A percentile compares a stretch with the other conserved stretches of the same genome.
These are phyloP conservation scores for Ceriops zippeliana DNA, from an alignment of 345 rosid species.

Conservation along the genomic window DNA sequence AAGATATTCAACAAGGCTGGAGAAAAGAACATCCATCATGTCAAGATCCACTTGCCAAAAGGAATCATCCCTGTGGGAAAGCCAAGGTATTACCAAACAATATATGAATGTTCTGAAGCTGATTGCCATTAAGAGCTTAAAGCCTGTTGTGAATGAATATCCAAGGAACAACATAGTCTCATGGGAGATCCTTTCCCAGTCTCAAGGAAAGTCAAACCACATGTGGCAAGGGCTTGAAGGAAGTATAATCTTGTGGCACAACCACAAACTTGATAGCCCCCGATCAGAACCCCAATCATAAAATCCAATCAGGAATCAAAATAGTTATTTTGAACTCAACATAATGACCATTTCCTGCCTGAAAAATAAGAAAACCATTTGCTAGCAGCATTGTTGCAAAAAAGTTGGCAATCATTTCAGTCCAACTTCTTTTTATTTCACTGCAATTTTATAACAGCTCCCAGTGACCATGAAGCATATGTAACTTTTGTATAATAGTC, in stretches of 20 bases:
- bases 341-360: neutral
- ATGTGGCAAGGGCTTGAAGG: too few relatives aligned
- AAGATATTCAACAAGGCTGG: constrained; percentile 85
- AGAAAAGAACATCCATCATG: constrained; percentile 75
- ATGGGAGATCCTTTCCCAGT: too few relatives aligned
- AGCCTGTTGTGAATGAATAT: too few relatives aligned
- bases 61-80: constrained; percentile 51
- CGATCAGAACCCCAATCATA: too few relatives aligned
- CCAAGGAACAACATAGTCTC: too few relatives aligned
- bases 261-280: too few relatives aligned
- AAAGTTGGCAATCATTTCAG: neutral
- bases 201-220: too few relatives aligned
- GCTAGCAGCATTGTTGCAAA: neutral
- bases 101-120: neutral
- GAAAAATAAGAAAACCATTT: neutral
- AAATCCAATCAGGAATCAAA: neutral
- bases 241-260: too few relatives aligned
- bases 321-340: neutral
- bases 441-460: constrained; percentile 1
- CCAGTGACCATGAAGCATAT: neutral
- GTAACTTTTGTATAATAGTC: neutral
- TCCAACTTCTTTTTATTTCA: neutral
- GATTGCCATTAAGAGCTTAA: too few relatives aligned
- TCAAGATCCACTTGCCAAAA: constrained; percentile 89
- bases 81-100: constrained; percentile 10